phyloP scores from a whole-genome alignment of 169 alveolate species.

The Plasmodium malariae region DNA sequence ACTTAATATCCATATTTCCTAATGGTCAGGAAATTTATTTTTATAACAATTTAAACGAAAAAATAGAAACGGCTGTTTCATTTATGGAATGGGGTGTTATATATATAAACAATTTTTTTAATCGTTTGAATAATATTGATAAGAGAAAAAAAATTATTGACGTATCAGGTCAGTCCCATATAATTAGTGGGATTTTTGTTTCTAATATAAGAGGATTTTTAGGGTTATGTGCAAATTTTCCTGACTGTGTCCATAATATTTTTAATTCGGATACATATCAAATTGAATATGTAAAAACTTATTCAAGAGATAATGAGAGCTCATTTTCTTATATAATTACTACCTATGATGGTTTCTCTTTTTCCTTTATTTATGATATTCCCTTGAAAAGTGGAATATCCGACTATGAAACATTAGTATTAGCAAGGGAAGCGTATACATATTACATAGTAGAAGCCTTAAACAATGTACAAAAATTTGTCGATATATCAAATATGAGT shows the following conservation, averaged over 20 bases:
- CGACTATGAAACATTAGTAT: constrained; percentile 13
- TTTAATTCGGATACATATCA: constrained; percentile 46
- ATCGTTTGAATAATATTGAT: background rate
- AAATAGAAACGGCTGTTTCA: constrained; percentile 69
- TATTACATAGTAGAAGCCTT: constrained; percentile 30
- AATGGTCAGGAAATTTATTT: constrained; percentile 30
- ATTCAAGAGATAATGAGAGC: constrained; percentile 28
- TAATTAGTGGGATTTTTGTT: constrained; percentile 52
- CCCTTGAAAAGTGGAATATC: constrained; percentile 56
- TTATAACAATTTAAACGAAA: constrained; percentile 27
- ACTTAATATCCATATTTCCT: constrained; percentile 54
- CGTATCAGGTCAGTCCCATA: constrained; percentile 27
- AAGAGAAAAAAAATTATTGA: constrained; percentile 3
- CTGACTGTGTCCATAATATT: constrained; percentile 27
- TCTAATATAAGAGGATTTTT: constrained; percentile 64
- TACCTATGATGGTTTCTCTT: background rate
- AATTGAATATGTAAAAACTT: constrained; percentile 18
- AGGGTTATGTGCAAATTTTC: constrained; percentile 42
- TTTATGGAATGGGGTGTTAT: constrained; percentile 70
- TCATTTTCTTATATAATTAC: constrained; percentile 20
- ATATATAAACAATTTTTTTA: constrained; percentile 31
- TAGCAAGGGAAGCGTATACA: constrained; percentile 50
- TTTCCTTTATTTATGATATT: constrained; percentile 21
- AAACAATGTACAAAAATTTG: constrained; percentile 21
- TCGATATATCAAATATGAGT: constrained; percentile 61